Percentiles rank a stretch among this genome's conserved stretches.
phyloP scores from a whole-genome alignment of 805 yeast genomes.

The Geotrichum ghanense region DNA sequence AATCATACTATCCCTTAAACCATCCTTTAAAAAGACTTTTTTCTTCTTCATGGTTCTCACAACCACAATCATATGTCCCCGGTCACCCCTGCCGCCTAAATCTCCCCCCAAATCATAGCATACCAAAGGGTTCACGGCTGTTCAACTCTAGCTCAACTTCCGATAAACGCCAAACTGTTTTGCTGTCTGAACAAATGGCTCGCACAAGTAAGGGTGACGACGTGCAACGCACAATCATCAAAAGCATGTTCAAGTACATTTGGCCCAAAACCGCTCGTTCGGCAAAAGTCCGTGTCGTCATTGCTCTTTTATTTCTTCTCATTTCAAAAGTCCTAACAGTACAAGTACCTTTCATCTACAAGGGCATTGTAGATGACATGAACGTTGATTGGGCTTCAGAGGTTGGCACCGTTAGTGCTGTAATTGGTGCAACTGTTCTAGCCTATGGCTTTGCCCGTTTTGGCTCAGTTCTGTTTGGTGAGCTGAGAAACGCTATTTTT shows the following conservation, averaged over 20 bases:
- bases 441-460: constrained; percentile 92
- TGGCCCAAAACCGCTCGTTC: constrained; percentile 26
- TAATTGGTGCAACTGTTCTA: constrained; percentile 55
- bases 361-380: constrained; percentile 80
- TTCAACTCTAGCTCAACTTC: background rate
- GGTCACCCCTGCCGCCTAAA: too few relatives aligned
- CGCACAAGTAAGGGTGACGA: background rate
- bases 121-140: too few relatives aligned
- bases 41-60: too few relatives aligned
- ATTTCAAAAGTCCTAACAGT: constrained; percentile 81
- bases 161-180: background rate
- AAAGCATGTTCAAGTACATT: constrained; percentile 21
- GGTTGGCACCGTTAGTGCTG: constrained; percentile 53
- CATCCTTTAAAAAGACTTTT: too few relatives aligned
- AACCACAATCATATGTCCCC: too few relatives aligned
- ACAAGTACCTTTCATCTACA: constrained; percentile 93
- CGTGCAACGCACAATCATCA: constrained; percentile 13
- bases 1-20: too few relatives aligned
- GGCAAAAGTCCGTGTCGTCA: constrained; percentile 55
- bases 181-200: constrained; percentile 1
- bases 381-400: constrained; percentile 72
- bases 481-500: constrained; percentile 86
- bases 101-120: too few relatives aligned
- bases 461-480: constrained; percentile 91
- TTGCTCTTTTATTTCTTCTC: constrained; percentile 64